Base-by-base conservation (phyloP, 116 monocot species). In the Trichopus zeylanicus region DNA sequence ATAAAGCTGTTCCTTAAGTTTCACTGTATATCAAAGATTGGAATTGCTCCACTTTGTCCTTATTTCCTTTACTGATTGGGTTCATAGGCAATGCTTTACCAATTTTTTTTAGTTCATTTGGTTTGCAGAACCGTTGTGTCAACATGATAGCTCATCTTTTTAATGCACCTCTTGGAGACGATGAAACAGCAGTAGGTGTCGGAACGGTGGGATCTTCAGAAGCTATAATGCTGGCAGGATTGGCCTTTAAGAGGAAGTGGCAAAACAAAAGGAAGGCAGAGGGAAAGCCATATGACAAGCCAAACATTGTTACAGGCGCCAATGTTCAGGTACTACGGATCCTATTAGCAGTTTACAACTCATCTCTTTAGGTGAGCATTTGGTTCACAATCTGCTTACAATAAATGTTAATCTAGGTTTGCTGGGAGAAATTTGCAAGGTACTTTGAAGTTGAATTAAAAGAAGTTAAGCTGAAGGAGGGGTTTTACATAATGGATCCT, bases 241-340 rank as follows among this genome's bases (percentile, higher is more conserved):
- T 82, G 70, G 82, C 82, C 35, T 82, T 82, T 63, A 82, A 82
- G 66, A 77, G 82, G 63, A 82, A 78, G 33, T 82, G 82, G 82
- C 82, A 82, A 56, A 82, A 78, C 60, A 78, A 67, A 59, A 62
- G 73, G 34, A 78, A 82, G 67, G 82, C 53, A 0, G 66, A 82
- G 64, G n/a, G n/a, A n/a, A n/a, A n/a, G n/a, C n/a, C n/a, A n/a
- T n/a, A n/a, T n/a, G n/a, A n/a, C n/a, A n/a, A n/a, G n/a, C n/a
- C n/a, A n/a, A n/a, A n/a, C n/a, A n/a, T n/a, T n/a, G n/a, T n/a
- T n/a, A n/a, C n/a, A 78, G 82, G 82, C 52, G 82, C 82, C 59
- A 82, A 82, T 67, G 78, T 82, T 67, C 82, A 82, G 70, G 82
- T 82, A 70, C 1, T 46, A 3, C 52, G 51, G n/a, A 46, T 35